Percentiles rank a stretch among this genome's conserved stretches.
Evolutionary conservation across 106 monocot genomes (phyloP).

Genomic region (Platanthera zijinensis): DNA sequence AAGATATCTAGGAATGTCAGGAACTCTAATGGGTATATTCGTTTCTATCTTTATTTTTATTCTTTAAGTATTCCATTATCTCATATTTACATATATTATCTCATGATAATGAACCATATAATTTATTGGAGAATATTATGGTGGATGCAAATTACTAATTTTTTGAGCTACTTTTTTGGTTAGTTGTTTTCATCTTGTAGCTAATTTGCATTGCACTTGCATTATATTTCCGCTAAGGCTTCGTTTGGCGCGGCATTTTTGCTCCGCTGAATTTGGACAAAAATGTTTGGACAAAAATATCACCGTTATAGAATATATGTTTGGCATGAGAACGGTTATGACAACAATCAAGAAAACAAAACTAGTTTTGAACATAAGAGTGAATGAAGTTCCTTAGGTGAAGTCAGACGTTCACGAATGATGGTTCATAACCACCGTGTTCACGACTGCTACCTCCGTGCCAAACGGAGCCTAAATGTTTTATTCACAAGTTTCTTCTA

Average conservation of each 20-base stretch:
- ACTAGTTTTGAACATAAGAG: too few species aligned
- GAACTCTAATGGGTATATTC: conserved; percentile 30
- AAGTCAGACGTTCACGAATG: too few species aligned
- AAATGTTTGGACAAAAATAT: too few species aligned
- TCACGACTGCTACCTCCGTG: too few species aligned
- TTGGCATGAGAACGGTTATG: too few species aligned
- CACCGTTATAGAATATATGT: too few species aligned
- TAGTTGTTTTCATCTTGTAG: not conserved
- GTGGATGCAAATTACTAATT: not conserved
- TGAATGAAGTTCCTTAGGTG: too few species aligned
- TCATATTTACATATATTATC: not conserved
- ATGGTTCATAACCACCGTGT: too few species aligned
- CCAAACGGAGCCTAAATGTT: not conserved
- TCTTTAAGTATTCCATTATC: not conserved
- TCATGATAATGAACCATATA: not conserved
- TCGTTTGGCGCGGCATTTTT: too few species aligned
- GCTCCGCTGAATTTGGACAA: too few species aligned
- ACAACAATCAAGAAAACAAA: too few species aligned
- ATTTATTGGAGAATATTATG: not conserved
- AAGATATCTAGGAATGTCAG: conserved; percentile 63
- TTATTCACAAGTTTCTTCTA: not conserved
- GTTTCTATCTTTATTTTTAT: not conserved
- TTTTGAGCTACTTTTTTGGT: not conserved
- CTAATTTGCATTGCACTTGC: not conserved
- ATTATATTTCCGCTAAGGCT: not conserved